Evolutionary conservation across 768 basidiomycete species (phyloP).

Genomic region (Lactarius indigo): DNA sequence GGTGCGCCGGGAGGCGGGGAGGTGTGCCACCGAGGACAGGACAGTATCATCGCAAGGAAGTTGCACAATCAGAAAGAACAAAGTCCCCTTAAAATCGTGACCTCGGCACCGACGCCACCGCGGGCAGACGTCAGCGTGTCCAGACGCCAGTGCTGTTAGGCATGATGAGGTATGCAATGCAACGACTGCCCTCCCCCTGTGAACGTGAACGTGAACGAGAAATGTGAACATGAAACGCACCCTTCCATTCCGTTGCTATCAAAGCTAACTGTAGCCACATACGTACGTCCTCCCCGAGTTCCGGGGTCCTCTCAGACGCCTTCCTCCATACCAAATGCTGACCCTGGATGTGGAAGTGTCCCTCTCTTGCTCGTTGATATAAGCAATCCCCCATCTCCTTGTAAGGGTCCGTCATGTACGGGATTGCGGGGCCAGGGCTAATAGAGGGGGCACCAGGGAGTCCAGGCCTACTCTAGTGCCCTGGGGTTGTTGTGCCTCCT

Average conservation of each 20-base stretch:
- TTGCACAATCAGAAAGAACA: background rate
- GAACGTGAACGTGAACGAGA: background rate
- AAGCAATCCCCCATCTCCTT: background rate
- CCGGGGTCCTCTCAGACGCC: background rate
- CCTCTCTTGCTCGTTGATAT: background rate
- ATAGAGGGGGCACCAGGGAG: background rate
- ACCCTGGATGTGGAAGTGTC: background rate
- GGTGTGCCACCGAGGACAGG: background rate
- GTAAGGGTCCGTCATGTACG: background rate
- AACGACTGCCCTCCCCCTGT: background rate
- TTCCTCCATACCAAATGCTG: background rate
- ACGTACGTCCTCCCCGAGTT: background rate
- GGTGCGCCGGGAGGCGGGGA: no score
- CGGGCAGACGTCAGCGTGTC: background rate
- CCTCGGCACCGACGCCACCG: constrained; percentile 2
- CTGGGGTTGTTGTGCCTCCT: background rate
- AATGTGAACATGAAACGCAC: background rate
- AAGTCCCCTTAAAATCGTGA: background rate
- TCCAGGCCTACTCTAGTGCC: background rate
- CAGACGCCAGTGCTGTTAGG: background rate
- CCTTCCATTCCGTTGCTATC: background rate
- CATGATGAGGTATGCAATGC: background rate
- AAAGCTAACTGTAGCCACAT: background rate
- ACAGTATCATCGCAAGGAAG: background rate
- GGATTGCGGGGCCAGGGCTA: background rate